Evolutionary conservation across 495 filamentous ascomycete genomes (phyloP).

Genomic region (Podospora sp.): DNA sequence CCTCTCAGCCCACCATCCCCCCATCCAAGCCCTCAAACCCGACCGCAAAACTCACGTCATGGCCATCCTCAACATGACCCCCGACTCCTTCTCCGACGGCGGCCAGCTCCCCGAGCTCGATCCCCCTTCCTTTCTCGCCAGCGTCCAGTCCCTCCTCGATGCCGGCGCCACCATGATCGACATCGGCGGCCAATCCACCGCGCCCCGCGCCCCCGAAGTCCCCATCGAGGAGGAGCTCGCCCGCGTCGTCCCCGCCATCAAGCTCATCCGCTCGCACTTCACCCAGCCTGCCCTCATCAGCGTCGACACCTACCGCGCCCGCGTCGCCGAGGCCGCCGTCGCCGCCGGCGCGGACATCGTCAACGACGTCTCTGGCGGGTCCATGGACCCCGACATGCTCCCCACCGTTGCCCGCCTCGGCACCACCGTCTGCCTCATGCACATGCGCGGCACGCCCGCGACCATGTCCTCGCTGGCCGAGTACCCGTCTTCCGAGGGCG

Average conservation of each 20-base stretch:
- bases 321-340: slow-evolving; percentile 79
- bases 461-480: slow-evolving; percentile 74
- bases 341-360: slow-evolving; percentile 87
- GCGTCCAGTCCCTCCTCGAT: slow-evolving; percentile 59
- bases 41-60: slow-evolving; percentile 76
- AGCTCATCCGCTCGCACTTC: slow-evolving; percentile 68
- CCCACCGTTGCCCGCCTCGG: slow-evolving; percentile 74
- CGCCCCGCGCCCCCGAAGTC: slow-evolving; percentile 70
- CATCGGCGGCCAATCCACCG: slow-evolving; percentile 89
- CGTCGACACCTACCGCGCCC: slow-evolving; percentile 89
- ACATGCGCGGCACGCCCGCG: slow-evolving; percentile 86
- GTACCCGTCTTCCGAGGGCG: slow-evolving; percentile 63
- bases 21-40: slow-evolving; percentile 65
- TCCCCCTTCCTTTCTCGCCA: slow-evolving; percentile 39
- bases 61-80: slow-evolving; percentile 94
- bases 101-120: slow-evolving; percentile 56
- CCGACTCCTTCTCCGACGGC: slow-evolving; percentile 96
- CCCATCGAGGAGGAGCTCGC: slow-evolving; percentile 70
- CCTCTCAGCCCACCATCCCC: slow-evolving; percentile 58
- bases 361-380: slow-evolving; percentile 90
- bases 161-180: slow-evolving; percentile 83
- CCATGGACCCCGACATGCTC: slow-evolving; percentile 80
- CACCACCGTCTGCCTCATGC: slow-evolving; percentile 88
- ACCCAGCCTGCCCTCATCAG: slow-evolving; percentile 69
- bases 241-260: slow-evolving; percentile 77